Evolutionary conservation across 2,329 filamentous ascomycete genomes (phyloP).

Genomic region (Sporothrix brasiliensis): DNA sequence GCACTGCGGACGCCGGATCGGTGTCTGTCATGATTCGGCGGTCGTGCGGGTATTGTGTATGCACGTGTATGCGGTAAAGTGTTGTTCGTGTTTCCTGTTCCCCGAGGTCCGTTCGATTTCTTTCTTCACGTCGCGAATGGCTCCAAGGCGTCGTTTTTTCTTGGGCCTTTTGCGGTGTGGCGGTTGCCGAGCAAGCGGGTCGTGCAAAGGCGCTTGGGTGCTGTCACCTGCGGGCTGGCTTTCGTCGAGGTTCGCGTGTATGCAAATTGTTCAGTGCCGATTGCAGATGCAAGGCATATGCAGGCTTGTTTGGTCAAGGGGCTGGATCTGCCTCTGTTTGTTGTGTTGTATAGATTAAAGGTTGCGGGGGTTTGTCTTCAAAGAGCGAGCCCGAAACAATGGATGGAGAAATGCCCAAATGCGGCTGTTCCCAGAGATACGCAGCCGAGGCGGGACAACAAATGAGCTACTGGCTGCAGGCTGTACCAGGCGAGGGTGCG

Average conservation of each 20-base stretch:
- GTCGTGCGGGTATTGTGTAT: not conserved
- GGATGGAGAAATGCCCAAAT: not conserved
- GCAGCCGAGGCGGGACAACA: slow-evolving; percentile 13
- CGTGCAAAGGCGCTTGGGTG: slow-evolving; percentile 2
- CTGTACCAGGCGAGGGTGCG: not conserved
- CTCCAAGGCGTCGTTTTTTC: not conserved
- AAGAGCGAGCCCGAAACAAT: not conserved
- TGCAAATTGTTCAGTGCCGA: not conserved
- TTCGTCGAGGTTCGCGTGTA: slow-evolving; percentile 12
- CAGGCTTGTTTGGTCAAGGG: not conserved
- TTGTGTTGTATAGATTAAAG: not conserved
- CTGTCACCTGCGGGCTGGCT: not conserved
- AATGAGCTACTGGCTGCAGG: slow-evolving; percentile 20
- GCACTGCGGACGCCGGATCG: slow-evolving; percentile 30
- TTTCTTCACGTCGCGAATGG: not conserved
- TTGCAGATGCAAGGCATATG: not conserved
- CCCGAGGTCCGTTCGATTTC: not conserved
- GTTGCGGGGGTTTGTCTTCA: not conserved
- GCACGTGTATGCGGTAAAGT: not conserved
- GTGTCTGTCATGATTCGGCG: slow-evolving; percentile 30
- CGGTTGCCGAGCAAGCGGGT: slow-evolving; percentile 22
- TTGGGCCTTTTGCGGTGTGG: not conserved
- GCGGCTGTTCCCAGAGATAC: slow-evolving; percentile 23
- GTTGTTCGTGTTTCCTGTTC: not conserved
- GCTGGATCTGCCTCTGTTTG: not conserved